Conservation (phyloP, 1,284 basidiomycete genomes). For the Butyriboletus appendiculatus region DNA sequence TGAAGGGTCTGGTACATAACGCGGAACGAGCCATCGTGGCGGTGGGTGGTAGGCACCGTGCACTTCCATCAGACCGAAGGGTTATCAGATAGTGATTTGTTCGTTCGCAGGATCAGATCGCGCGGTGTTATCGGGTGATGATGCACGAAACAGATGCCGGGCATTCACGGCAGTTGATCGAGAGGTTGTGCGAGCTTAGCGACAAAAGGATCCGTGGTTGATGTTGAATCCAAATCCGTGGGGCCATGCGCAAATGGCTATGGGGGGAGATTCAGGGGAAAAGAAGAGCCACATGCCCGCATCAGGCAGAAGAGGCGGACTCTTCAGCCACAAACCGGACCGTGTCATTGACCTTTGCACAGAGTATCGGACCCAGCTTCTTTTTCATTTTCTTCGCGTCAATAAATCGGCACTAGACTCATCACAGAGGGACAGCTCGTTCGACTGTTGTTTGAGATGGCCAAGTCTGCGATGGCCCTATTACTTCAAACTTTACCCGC, state of each 20-base stretch:
- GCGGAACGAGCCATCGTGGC: neutral
- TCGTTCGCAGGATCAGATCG: slow-evolving; percentile 18
- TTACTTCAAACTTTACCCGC: neutral
- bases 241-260: neutral
- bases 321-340: neutral
- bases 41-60: neutral
- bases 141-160: neutral
- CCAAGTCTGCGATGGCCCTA: neutral
- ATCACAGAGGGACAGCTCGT: neutral
- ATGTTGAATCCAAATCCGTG: neutral
- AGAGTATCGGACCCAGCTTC: neutral
- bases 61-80: slow-evolving; percentile 1
- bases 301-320: neutral
- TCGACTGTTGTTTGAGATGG: neutral
- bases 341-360: neutral
- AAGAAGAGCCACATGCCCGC: neutral
- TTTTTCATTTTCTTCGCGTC: neutral
- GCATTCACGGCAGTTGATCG: slow-evolving; percentile 6
- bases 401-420: neutral
- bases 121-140: slow-evolving; percentile 1
- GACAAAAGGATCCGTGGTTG: neutral
- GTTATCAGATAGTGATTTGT: neutral
- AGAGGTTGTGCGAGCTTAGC: neutral
- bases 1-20: neutral
- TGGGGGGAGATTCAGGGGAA: slow-evolving; percentile 1